Base-by-base conservation (phyloP, 257 asterid genomes). In the Penstemon davidsonii region DNA sequence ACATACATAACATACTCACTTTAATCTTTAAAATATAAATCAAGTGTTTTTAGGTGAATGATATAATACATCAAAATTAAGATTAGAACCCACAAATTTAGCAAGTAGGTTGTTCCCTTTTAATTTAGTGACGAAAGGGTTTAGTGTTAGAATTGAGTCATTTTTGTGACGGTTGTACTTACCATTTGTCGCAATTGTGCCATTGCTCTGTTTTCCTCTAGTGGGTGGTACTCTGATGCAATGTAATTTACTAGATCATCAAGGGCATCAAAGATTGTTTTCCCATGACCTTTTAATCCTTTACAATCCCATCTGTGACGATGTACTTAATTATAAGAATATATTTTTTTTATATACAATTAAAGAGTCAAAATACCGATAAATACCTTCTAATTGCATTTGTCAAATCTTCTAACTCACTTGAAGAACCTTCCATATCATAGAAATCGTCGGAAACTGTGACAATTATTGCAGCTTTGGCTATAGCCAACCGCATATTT, bases 361-460 rank as follows among this genome's bases (percentile, higher is more conserved):
- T 44, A 5, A 44, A 1, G 3, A 44, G 49, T 44, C 10, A 38
- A 4, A 60, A 40, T 4, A 0, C 7, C 0, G 12, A 45, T 8
- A 39, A 15, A 6, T 69, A 83, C 90, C 85, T 85, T 53, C 56
- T 69, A 52, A 88, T 52, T 6, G 92, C 92, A 39, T 74, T 67
- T 0, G 90, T 88, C 60, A 88, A 66, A 36, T 33, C 52, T 69
- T 82, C 47, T 41, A 84, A 15, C 13, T 88, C 83, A 6, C 4
- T 6, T 12, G 73, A 4, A 39, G 89, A 74, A 6, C 86, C 95
- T 73, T 84, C 84, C 78, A 78, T 64, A 52, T 88, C 95, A 43
- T 80, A 88, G 44, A 78, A 88, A 39, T 86, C 95, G 63, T 85
- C 95, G 0, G 88, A 87, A 19, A 88, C 83, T 0, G 84, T 82